Base-by-base conservation (phyloP, 768 basidiomycete species). In the Collybiopsis confluens region DNA sequence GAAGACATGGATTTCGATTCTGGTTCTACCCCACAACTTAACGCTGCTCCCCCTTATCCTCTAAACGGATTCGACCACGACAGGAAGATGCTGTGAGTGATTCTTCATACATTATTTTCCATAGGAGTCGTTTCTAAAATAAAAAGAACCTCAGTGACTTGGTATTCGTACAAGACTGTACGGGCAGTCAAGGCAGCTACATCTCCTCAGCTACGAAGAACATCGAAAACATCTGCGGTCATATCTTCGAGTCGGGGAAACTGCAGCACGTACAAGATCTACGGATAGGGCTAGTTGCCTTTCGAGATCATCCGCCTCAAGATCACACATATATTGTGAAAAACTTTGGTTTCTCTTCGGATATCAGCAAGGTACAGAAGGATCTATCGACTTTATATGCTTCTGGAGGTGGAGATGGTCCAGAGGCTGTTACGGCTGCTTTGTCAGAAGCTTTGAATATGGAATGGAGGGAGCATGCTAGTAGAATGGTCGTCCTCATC, bases 241-340 rank as follows among this genome's bases (percentile, higher is more conserved):
- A 90, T 71, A 98, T 98, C 59, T 91, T 91, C 71, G 88, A 94
- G 71, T 94, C 92, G 21, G 94, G 94, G 38, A 90, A 88, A 63
- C 81, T 98, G n/a, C 86, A 89, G 65, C 75, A 81, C 52, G 80
- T 75, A 42, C 93, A 96, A 63, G 95, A 97, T 68, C 81, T 96
- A 20, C 83, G 92, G 58, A 85, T 98, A 37, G 97, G 95, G 55
- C 80, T 98, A 46, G 78, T 98, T 59, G 94, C 93, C 38, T 98
- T 95, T 72, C 83, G 96, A 57, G 95, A 98, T 73, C 92, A 98
- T 65, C 95, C 95, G 23, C 95, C 95, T 15, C 95, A 98, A 73
- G 95, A 98, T 66, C 92, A 91, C 63, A 94, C 93, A 52, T 98
- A 94, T 67, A 75, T 98, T 58, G 87, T 86, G 63, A 92, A 89